phyloP scores from a whole-genome alignment of 1,284 basidiomycete genomes.

The Apiotrichum gamsii region DNA sequence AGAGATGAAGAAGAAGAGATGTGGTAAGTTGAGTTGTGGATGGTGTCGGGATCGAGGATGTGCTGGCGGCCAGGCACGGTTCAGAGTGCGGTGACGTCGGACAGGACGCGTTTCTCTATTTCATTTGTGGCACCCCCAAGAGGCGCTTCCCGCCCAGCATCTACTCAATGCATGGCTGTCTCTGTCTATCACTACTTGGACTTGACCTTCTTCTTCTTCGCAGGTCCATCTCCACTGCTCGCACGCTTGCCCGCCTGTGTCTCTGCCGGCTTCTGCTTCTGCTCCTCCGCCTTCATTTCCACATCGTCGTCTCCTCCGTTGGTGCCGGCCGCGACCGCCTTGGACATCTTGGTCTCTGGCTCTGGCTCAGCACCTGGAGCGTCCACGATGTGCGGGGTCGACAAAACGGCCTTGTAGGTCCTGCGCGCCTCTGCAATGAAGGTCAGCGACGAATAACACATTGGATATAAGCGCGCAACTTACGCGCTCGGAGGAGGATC shows the following conservation, averaged over 20 bases:
- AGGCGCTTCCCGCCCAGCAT: too few species aligned
- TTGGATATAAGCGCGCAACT: too few species aligned
- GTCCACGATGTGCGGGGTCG: slow-evolving; percentile 32
- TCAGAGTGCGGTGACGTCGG: background rate
- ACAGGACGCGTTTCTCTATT: background rate
- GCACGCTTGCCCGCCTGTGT: background rate
- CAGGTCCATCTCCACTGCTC: background rate
- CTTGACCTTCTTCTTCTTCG: slow-evolving; percentile 10
- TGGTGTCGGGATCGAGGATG: background rate
- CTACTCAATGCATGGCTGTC: background rate
- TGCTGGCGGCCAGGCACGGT: slow-evolving; percentile 3
- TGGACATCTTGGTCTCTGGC: background rate
- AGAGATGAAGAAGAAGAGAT: background rate
- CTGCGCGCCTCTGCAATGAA: slow-evolving; percentile 35
- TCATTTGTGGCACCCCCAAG: too few species aligned
- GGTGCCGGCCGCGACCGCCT: too few species aligned
- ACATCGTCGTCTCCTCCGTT: background rate
- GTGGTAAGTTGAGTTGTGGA: background rate
- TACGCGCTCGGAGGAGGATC: slow-evolving; percentile 45
- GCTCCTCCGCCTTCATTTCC: background rate
- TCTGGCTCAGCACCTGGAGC: slow-evolving; percentile 5
- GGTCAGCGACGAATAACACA: background rate
- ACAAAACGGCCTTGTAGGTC: slow-evolving; percentile 44
- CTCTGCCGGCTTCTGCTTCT: background rate
- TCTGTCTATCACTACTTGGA: slow-evolving; percentile 6